Evolutionary conservation across 176 grass and related monocot genomes (phyloP), one percentile per base, ranked within the genome.

Genomic region (Ensete glaucum): DNA sequence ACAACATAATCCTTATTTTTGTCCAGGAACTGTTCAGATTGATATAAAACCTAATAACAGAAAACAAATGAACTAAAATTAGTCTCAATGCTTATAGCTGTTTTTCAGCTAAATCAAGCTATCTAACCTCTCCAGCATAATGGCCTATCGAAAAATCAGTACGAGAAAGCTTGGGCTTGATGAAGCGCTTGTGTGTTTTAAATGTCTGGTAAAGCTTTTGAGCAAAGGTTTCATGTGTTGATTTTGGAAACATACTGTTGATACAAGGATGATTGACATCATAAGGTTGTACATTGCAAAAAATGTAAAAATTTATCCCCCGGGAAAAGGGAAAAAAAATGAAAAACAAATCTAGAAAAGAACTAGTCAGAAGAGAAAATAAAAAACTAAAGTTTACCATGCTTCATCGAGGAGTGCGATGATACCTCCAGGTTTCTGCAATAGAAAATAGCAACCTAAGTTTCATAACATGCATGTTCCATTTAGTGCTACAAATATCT

Each of bases 1-100:
- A 97, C 90, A 86, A 91, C 90, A 93, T 90, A 92, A 88, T 97
- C 93, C 81, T 93, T 97, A 77, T 97, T 97, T 83, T 97, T 97
- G 74, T 93, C 93, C 77, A 97, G 85, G 83, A 93, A 97, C 11
- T 90, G 53, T 75, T 93, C 85, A 25, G 93, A 93, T 79, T 97
- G 93, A 88, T 97, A 97, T 17, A 82, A 88, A 62, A 97, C 93
- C 93, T 97, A 71, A 75, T 80, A 69, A 83, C 49, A 11, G 27
- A 5, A 76, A 87, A 16, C 76, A 69, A 56, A 67, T 43, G 34
- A 8, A 54, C 70, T 78, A 57, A 68, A 57, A 17, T 79, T 79
- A 81, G 25, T 6, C 69, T 62, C 50, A 79, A 64, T 24, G 8
- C 17, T 15, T 58, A 14, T 54, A 67, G 5, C 73, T 52, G 74